Conservation (phyloP, 108 stramenopile genomes). For the Nitzschia palea region DNA sequence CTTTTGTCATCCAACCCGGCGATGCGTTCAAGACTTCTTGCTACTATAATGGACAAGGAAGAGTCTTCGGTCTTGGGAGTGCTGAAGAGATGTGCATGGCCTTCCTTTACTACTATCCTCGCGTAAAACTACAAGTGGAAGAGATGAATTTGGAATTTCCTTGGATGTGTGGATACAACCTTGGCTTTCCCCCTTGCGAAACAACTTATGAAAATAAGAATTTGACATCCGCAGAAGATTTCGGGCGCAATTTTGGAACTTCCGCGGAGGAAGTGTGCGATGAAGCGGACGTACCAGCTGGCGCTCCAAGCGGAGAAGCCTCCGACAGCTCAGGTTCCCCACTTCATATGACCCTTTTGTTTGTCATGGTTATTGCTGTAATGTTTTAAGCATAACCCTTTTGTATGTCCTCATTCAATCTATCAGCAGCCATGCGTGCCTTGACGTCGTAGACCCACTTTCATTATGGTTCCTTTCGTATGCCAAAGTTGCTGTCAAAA, state of each 20-base stretch:
- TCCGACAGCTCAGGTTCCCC: too few species aligned
- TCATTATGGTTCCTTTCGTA: too few species aligned
- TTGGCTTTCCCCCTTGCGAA: slow-evolving; percentile 12
- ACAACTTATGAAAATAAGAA: neutral
- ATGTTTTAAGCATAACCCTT: too few species aligned
- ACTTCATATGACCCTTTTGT: too few species aligned
- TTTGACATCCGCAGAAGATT: neutral
- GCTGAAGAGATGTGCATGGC: slow-evolving; percentile 70
- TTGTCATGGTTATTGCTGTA: too few species aligned
- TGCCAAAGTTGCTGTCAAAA: too few species aligned
- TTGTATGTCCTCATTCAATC: too few species aligned
- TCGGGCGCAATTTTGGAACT: slow-evolving; percentile 1
- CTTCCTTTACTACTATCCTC: slow-evolving; percentile 54
- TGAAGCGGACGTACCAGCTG: too few species aligned
- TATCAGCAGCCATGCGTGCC: too few species aligned
- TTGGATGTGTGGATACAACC: slow-evolving; percentile 16
- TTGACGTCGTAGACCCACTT: too few species aligned
- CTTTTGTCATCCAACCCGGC: slow-evolving; percentile 44
- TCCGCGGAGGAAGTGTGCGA: neutral
- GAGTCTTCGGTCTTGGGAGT: slow-evolving; percentile 35
- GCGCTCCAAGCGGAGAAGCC: too few species aligned
- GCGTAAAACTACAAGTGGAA: neutral
- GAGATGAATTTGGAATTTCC: neutral
- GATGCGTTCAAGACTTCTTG: slow-evolving; percentile 54
- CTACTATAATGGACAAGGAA: slow-evolving; percentile 29